Base-by-base conservation (phyloP, 164 flowering plant species). In the Chimonanthus praecox region DNA sequence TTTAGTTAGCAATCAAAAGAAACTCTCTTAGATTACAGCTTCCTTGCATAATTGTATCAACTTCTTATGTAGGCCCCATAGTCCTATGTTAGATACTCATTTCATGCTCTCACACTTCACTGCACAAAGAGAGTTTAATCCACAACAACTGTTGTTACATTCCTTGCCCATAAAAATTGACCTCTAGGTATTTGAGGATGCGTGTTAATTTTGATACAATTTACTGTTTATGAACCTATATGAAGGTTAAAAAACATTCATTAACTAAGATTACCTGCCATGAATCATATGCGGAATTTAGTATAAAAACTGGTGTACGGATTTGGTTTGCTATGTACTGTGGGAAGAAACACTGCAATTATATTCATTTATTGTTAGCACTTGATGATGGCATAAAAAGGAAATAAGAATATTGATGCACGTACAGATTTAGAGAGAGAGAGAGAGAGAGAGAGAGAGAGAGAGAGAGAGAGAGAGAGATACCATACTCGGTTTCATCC, bases 231-330 rank as follows among this genome's bases (percentile, higher is more conserved):
- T 6, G 15, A 16, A 4, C 18, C 64, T 13, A 44, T 45, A 43
- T 4, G 65, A 45, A 45, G 16, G 15, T 8, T 13, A 65, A 43
- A 20, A 13, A 13, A 15, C 47, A 65, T 13, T 11, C 60, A 10
- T 54, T 13, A 54, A 54, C 64, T 50, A 49, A 48, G 20, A 70
- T 67, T 66, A 95, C 99, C 99, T 95, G 99, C 98, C 98, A 95
- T 51, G 98, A 93, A 83, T 93, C 98, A 76, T 90, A 90, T 51
- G 98, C 99, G 21, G 99, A 91, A 73, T 93, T 95, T 43, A 90
- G 47, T 49, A 93, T 63, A 78, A 95, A 95, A 21, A 92, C 81
- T n/a, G 97, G 97, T 5, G 97, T 93, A 50, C 21, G 77, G 65
- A 95, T 92, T 66, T 74, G 77, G 54, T 33, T 80, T 2, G 78